phyloP scores from a whole-genome alignment of 768 basidiomycete species.

The Boletus tylopilopsis region DNA sequence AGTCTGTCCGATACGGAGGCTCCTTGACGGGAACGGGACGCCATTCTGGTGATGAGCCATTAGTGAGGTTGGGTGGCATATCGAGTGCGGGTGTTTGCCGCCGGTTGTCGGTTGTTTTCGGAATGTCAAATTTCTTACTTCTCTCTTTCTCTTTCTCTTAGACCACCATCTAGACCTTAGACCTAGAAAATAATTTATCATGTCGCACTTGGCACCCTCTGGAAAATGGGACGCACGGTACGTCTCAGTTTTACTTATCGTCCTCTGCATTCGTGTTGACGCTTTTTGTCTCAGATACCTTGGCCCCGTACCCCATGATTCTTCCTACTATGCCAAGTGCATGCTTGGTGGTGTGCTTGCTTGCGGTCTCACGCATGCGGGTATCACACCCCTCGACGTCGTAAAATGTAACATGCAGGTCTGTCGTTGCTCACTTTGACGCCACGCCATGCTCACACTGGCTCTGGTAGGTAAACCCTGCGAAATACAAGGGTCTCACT shows the following conservation, averaged over 20 bases:
- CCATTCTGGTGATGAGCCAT: conserved; percentile 16
- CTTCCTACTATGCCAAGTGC: conserved; percentile 76
- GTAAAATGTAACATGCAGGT: conserved; percentile 94
- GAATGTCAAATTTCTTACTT: too few species aligned
- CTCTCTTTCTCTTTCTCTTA: too few species aligned
- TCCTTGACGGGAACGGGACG: conserved; percentile 20
- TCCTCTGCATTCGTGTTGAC: background rate
- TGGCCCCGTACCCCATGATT: conserved; percentile 74
- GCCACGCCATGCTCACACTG: background rate
- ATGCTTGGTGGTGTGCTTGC: conserved; percentile 87
- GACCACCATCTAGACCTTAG: too few species aligned
- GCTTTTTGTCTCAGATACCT: conserved; percentile 41
- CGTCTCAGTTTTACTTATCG: conserved; percentile 1
- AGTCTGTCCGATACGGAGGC: conserved; percentile 30
- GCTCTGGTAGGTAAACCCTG: conserved; percentile 61
- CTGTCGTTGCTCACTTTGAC: conserved; percentile 11
- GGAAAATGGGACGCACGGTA: conserved; percentile 79
- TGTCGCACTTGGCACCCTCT: conserved; percentile 48
- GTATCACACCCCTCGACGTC: conserved; percentile 83
- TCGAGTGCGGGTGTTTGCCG: too few species aligned
- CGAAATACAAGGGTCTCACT: conserved; percentile 67
- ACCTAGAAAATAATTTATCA: conserved; percentile 13
- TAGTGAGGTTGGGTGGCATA: conserved; percentile 5
- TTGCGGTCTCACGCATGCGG: conserved; percentile 86
- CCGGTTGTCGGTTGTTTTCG: too few species aligned